Evolutionary conservation across 352 stramenopile genomes (phyloP).

Genomic region (Phytophthora fragariae): DNA sequence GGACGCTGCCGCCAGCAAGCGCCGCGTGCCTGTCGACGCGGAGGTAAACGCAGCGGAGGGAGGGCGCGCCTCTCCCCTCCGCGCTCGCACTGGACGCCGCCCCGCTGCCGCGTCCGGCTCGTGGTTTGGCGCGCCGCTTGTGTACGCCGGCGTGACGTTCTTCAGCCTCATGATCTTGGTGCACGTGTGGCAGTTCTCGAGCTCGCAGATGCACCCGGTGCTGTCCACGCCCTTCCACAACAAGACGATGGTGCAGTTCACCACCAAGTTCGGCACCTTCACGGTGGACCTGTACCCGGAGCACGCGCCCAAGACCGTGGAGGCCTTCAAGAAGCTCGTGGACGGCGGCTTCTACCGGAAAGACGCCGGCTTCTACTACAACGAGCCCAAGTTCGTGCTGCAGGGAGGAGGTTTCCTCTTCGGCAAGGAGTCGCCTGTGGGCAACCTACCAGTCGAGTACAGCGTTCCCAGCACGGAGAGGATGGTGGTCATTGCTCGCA

Average conservation of each 20-base stretch:
- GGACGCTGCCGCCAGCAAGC: constrained; percentile 38
- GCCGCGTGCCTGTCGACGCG: constrained; percentile 33
- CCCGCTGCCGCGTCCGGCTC: constrained; percentile 18
- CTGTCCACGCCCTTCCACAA: constrained; percentile 76
- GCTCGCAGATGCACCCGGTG: constrained; percentile 42
- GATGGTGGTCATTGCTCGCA: constrained; percentile 84
- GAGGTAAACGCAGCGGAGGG: constrained; percentile 30
- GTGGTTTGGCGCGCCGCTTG: constrained; percentile 52
- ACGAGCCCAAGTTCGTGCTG: constrained; percentile 82
- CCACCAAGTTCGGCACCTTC: constrained; percentile 81
- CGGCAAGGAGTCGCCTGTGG: constrained; percentile 71
- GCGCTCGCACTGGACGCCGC: constrained; percentile 10
- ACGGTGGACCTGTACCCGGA: constrained; percentile 83
- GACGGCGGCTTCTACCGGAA: constrained; percentile 70
- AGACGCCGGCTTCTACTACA: constrained; percentile 86
- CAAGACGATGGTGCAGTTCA: constrained; percentile 85
- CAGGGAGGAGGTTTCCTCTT: constrained; percentile 81
- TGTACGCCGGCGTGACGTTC: constrained; percentile 56
- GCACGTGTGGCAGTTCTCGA: constrained; percentile 77
- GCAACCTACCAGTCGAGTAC: constrained; percentile 83
- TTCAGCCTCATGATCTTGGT: constrained; percentile 66
- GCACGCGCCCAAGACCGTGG: constrained; percentile 78
- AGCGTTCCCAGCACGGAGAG: constrained; percentile 79
- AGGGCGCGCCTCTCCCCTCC: constrained; percentile 2
- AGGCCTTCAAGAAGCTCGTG: constrained; percentile 76